Evolutionary conservation across 208 protist species (phyloP).

Genomic region (Polymyxa betae): DNA sequence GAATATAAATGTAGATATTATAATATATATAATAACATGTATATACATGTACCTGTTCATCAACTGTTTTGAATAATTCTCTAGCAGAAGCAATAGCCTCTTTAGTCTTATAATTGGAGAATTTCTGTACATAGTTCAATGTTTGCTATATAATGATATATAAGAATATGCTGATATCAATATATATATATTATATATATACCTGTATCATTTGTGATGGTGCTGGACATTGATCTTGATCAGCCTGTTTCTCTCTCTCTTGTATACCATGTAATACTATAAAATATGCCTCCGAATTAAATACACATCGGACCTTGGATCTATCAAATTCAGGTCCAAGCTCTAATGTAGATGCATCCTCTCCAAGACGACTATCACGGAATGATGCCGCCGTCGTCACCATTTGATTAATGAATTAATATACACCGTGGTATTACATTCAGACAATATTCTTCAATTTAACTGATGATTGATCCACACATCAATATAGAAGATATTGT

Average conservation of each 20-base stretch:
- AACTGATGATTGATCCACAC: too few species aligned
- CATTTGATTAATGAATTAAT: too few species aligned
- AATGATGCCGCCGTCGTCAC: conserved; percentile 20
- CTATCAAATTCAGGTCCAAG: conserved; percentile 24
- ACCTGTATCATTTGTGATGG: conserved; percentile 34
- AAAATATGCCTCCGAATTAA: conserved; percentile 56
- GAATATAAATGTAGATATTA: too few species aligned
- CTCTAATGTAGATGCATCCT: conserved; percentile 43
- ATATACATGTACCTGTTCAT: conserved; percentile 40
- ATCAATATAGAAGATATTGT: too few species aligned
- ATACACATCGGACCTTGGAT: conserved; percentile 27
- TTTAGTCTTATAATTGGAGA: conserved; percentile 57
- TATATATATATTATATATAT: neutral
- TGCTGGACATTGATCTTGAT: neutral
- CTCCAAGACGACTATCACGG: neutral
- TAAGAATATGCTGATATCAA: neutral
- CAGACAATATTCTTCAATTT: too few species aligned
- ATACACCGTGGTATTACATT: too few species aligned
- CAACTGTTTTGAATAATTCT: conserved; percentile 36
- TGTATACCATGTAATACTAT: neutral
- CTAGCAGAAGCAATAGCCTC: conserved; percentile 24
- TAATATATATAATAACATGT: too few species aligned
- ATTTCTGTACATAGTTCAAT: conserved; percentile 58
- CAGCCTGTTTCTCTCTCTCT: neutral
- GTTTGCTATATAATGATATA: conserved; percentile 45